phyloP scores from a whole-genome alignment of 495 filamentous ascomycete species.

The Aspergillus panamensis region DNA sequence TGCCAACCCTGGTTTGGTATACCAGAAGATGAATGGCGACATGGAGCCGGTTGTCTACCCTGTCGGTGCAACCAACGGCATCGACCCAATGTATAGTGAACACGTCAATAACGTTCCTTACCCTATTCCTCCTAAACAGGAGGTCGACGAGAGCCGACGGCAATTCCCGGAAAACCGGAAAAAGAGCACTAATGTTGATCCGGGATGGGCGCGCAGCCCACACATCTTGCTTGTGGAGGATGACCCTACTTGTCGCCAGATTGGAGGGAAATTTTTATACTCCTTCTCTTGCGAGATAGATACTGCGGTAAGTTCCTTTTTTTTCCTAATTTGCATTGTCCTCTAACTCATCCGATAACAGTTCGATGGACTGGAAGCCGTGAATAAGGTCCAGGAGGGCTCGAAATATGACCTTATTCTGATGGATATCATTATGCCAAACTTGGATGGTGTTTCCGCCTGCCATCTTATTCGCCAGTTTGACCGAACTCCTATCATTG shows the following conservation, averaged over 20 bases:
- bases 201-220: constrained; percentile 77
- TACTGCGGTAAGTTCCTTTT: constrained; percentile 81
- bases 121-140: constrained; percentile 57
- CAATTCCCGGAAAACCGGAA: constrained; percentile 57
- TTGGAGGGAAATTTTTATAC: constrained; percentile 90
- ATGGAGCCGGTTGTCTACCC: constrained; percentile 85
- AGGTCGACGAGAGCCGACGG: constrained; percentile 50
- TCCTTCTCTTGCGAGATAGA: constrained; percentile 87
- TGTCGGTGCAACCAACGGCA: constrained; percentile 82
- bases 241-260: constrained; percentile 88
- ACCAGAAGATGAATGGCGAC: constrained; percentile 55
- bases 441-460: constrained; percentile 90
- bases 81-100: constrained; percentile 91
- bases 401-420: constrained; percentile 88
- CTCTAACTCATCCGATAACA: constrained; percentile 35
- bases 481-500: constrained; percentile 85
- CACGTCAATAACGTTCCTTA: constrained; percentile 94
- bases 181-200: constrained; percentile 66
- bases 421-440: constrained; percentile 99
- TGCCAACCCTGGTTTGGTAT: constrained; percentile 50
- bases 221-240: constrained; percentile 92
- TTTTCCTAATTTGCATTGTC: constrained; percentile 16
- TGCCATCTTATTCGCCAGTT: constrained; percentile 92
- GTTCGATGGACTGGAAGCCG: constrained; percentile 88
- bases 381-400: constrained; percentile 81